Evolutionary conservation across 176 grass and related monocot genomes (phyloP).

Genomic region (Triticum timopheevii): DNA sequence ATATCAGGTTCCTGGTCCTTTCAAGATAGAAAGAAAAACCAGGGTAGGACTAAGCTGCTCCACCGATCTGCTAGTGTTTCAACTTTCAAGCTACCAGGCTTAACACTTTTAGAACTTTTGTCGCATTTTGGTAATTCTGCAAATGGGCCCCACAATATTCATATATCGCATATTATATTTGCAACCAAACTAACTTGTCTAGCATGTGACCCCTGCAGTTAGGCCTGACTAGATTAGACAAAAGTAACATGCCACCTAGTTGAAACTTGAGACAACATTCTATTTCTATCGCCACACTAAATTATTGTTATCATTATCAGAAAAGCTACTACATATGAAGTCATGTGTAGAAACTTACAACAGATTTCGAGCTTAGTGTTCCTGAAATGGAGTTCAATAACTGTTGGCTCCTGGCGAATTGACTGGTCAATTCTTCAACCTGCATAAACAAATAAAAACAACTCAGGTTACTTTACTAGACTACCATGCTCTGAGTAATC

Average conservation of each 20-base stretch:
- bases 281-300: neutral
- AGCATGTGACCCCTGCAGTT: neutral
- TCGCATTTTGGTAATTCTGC: neutral
- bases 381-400: conserved; percentile 56
- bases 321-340: neutral
- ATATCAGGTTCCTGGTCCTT: neutral
- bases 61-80: conserved; percentile 4
- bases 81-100: neutral
- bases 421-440: conserved; percentile 57
- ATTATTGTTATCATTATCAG: neutral
- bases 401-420: conserved; percentile 50
- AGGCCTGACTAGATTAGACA: neutral
- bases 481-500: conserved; percentile 4
- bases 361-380: conserved; percentile 49
- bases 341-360: conserved; percentile 30
- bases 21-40: neutral
- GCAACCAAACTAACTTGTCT: neutral
- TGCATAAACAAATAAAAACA: conserved; percentile 21
- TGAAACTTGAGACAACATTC: neutral
- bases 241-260: neutral
- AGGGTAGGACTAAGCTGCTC: neutral
- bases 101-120: neutral
- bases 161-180: neutral
- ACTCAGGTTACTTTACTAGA: conserved; percentile 24
- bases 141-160: neutral